These are phyloP conservation scores for Cryphonectria parasitica DNA, from an alignment of 2,329 filamentous ascomycete species.

Conservation along the genomic window DNA sequence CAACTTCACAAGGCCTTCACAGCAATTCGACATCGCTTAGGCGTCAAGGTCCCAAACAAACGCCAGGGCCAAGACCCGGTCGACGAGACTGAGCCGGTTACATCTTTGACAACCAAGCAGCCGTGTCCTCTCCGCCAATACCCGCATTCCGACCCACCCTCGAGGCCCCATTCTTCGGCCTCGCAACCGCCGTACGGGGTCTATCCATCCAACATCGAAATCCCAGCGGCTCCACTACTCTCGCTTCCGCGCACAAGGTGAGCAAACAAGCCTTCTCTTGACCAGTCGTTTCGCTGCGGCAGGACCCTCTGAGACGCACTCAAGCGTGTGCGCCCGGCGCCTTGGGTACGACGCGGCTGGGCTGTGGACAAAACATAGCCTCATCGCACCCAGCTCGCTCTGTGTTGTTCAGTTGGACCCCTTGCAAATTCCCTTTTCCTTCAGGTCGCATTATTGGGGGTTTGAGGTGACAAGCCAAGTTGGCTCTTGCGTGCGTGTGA, in stretches of 20 bases:
- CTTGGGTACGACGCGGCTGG: background rate
- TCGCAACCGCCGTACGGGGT: conserved; percentile 14
- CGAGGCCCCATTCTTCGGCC: conserved; percentile 12
- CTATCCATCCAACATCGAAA: background rate
- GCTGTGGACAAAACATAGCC: conserved; percentile 14
- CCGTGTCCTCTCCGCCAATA: conserved; percentile 20
- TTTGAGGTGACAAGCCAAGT: conserved; percentile 21
- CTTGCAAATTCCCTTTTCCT: conserved; percentile 5
- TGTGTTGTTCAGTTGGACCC: background rate
- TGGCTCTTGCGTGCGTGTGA: conserved; percentile 5
- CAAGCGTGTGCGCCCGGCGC: conserved; percentile 20
- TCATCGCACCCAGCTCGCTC: conserved; percentile 10
- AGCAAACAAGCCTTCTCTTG: conserved; percentile 13
- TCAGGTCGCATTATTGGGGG: conserved; percentile 17
- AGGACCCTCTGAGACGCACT: conserved; percentile 20
- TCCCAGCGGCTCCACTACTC: conserved; percentile 22
- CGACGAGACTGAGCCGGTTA: conserved; percentile 25
- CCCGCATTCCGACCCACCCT: conserved; percentile 6
- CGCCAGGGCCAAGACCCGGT: conserved; percentile 23
- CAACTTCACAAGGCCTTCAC: background rate
- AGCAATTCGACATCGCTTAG: conserved; percentile 9
- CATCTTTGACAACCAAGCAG: conserved; percentile 19
- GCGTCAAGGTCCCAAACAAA: conserved; percentile 23
- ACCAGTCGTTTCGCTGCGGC: conserved; percentile 28
- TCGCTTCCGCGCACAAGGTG: conserved; percentile 23